Conservation (phyloP, 345 rosid genomes). For the Melastoma malabathricum region DNA sequence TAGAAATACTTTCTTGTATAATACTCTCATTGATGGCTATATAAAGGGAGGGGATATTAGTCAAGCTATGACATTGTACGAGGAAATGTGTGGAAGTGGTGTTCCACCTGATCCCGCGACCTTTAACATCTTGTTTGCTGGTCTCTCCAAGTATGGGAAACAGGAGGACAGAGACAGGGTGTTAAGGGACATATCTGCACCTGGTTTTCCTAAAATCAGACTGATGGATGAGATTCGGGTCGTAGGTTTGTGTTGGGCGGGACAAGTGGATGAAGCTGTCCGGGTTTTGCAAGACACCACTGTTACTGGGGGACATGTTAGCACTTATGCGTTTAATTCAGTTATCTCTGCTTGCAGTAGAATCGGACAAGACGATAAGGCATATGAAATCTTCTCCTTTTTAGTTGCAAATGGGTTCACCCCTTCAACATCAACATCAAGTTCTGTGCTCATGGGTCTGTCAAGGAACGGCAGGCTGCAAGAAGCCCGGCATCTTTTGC, state of each 20-base stretch:
- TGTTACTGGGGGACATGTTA: slow-evolving; percentile 43
- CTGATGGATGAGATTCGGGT: slow-evolving; percentile 35
- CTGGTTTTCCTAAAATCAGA: slow-evolving; percentile 21
- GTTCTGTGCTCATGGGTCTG: slow-evolving; percentile 50
- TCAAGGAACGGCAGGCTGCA: slow-evolving; percentile 35
- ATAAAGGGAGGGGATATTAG: slow-evolving; percentile 47
- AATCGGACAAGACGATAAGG: slow-evolving; percentile 35
- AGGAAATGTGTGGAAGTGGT: slow-evolving; percentile 42
- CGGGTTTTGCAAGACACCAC: slow-evolving; percentile 31
- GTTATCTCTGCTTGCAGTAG: slow-evolving; percentile 51
- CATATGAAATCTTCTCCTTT: slow-evolving; percentile 28
- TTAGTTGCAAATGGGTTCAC: slow-evolving; percentile 33
- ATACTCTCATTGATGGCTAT: slow-evolving; percentile 53
- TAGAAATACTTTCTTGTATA: slow-evolving; percentile 34
- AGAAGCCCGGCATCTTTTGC: slow-evolving; percentile 41
- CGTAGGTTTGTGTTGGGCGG: slow-evolving; percentile 61
- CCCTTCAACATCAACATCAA: slow-evolving; percentile 55
- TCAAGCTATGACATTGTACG: slow-evolving; percentile 39
- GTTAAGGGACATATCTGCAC: slow-evolving; percentile 25
- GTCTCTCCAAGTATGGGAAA: slow-evolving; percentile 46
- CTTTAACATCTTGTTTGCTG: slow-evolving; percentile 49
- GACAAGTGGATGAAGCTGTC: slow-evolving; percentile 38
- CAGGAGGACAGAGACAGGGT: slow-evolving; percentile 37
- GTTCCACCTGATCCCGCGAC: slow-evolving; percentile 52
- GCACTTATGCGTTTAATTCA: slow-evolving; percentile 50